phyloP scores from a whole-genome alignment of 148 eudicot species.

The Rhododendron williamsianum region DNA sequence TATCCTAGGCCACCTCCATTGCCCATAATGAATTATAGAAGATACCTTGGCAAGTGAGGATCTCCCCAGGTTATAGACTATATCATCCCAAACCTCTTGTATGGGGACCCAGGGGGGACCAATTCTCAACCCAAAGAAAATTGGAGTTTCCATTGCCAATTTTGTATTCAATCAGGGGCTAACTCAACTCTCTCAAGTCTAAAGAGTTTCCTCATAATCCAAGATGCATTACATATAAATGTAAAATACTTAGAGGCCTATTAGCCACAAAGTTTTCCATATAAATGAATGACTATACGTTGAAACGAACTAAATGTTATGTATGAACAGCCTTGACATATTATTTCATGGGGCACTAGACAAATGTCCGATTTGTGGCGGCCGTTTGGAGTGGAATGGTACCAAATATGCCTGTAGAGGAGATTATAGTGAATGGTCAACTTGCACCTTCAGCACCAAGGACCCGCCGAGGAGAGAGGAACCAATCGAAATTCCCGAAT shows the following conservation, averaged over 20 bases:
- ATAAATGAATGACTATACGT: not conserved
- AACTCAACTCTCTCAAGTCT: not conserved
- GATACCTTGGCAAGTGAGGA: not conserved
- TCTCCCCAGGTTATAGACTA: not conserved
- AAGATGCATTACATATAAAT: not conserved
- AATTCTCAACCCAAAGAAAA: not conserved
- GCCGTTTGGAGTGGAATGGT: slow-evolving; percentile 43
- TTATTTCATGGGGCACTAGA: slow-evolving; percentile 63
- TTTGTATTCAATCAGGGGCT: not conserved
- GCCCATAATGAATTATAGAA: not conserved
- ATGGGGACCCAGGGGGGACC: not conserved
- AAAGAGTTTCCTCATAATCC: not conserved
- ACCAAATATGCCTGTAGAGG: slow-evolving; percentile 51
- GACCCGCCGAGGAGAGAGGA: slow-evolving; percentile 52
- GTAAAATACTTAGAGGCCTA: not conserved
- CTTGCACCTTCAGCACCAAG: slow-evolving; percentile 54
- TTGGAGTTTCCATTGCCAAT: not conserved
- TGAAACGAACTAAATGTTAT: not conserved
- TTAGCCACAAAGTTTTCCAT: not conserved
- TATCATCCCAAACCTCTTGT: not conserved
- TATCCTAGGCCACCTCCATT: not conserved
- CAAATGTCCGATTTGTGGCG: slow-evolving; percentile 56
- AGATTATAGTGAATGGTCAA: slow-evolving; percentile 68
- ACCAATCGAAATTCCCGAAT: slow-evolving; percentile 50
- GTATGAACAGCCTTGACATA: slow-evolving; percentile 52